Percentiles rank a stretch among this genome's conserved stretches.
Conservation (phyloP, 23 red algal species). For the Agarophyton chilense region DNA sequence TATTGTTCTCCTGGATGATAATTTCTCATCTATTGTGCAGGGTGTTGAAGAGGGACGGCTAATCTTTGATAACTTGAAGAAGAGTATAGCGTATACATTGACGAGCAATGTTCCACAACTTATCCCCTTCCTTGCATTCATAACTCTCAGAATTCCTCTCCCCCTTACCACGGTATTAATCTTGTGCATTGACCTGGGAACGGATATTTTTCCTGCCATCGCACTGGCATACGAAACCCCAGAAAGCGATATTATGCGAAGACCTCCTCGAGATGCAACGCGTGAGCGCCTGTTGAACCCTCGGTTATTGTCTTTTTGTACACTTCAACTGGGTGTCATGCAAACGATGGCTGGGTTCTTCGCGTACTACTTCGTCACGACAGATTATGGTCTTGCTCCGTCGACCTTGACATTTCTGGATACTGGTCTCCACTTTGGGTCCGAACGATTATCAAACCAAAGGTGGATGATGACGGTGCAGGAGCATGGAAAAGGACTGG, state of each 20-base stretch:
- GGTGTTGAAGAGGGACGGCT: constrained; percentile 89
- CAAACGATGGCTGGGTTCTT: constrained; percentile 69
- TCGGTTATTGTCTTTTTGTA: constrained; percentile 55
- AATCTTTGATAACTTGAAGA: constrained; percentile 91
- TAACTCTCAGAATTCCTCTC: constrained; percentile 58
- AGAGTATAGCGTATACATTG: constrained; percentile 88
- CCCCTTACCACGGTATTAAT: constrained; percentile 74
- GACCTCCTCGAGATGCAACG: constrained; percentile 50
- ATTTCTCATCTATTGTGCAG: constrained; percentile 88
- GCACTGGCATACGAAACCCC: constrained; percentile 65
- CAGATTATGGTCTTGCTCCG: constrained; percentile 67
- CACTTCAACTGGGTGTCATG: constrained; percentile 66
- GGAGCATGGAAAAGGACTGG: constrained; percentile 21
- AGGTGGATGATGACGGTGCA: constrained; percentile 66
- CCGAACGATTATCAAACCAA: constrained; percentile 36
- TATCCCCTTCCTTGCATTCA: constrained; percentile 66
- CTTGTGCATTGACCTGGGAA: constrained; percentile 70
- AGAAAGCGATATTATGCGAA: constrained; percentile 66
- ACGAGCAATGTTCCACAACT: constrained; percentile 90
- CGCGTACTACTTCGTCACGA: constrained; percentile 65
- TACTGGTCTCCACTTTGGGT: constrained; percentile 49
- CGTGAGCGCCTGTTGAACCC: constrained; percentile 51
- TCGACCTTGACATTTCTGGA: constrained; percentile 18
- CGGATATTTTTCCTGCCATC: constrained; percentile 80
- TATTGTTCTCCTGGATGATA: constrained; percentile 93